Percentiles rank a stretch among this genome's conserved stretches.
phyloP scores from a whole-genome alignment of 2,329 filamentous ascomycete species.

The Macrophomina phaseolina region DNA sequence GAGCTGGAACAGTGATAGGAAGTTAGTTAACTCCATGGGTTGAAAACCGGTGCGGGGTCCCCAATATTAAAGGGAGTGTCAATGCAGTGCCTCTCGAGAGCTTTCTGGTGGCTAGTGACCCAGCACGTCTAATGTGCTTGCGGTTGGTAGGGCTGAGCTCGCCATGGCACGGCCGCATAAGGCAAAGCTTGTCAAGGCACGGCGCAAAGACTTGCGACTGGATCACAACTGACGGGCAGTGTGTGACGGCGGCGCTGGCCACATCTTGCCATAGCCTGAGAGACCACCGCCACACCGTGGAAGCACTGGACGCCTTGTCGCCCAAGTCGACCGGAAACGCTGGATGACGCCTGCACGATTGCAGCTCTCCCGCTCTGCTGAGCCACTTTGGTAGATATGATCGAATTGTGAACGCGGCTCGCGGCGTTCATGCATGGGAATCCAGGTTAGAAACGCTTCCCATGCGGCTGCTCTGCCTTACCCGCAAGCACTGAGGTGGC shows the following conservation, averaged over 20 bases:
- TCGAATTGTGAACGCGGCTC: conserved; percentile 21
- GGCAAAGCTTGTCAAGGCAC: conserved; percentile 17
- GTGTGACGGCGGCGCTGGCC: conserved; percentile 14
- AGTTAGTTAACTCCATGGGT: conserved; percentile 6
- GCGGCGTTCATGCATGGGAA: conserved; percentile 25
- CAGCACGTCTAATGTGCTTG: background rate
- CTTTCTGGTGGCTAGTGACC: conserved; percentile 4
- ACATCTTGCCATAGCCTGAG: conserved; percentile 8
- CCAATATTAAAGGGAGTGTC: conserved; percentile 25
- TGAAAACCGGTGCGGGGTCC: conserved; percentile 10
- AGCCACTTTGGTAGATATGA: conserved; percentile 23
- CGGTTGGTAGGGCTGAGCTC: conserved; percentile 13
- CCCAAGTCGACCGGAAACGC: conserved; percentile 11
- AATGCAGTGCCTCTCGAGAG: conserved; percentile 2
- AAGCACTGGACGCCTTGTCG: conserved; percentile 23
- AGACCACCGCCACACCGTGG: conserved; percentile 10
- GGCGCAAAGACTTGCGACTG: background rate
- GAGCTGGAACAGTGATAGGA: background rate
- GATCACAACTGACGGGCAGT: background rate
- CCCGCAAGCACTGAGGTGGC: conserved; percentile 26
- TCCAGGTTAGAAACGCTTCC: conserved; percentile 18
- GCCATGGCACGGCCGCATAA: conserved; percentile 10
- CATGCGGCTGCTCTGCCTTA: conserved; percentile 25
- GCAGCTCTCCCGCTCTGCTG: conserved; percentile 21
- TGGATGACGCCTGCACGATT: conserved; percentile 22